A percentile compares a stretch with the other conserved stretches of the same genome.
Conservation (phyloP, 2,329 filamentous ascomycete genomes). For the Ilyonectria sp. region DNA sequence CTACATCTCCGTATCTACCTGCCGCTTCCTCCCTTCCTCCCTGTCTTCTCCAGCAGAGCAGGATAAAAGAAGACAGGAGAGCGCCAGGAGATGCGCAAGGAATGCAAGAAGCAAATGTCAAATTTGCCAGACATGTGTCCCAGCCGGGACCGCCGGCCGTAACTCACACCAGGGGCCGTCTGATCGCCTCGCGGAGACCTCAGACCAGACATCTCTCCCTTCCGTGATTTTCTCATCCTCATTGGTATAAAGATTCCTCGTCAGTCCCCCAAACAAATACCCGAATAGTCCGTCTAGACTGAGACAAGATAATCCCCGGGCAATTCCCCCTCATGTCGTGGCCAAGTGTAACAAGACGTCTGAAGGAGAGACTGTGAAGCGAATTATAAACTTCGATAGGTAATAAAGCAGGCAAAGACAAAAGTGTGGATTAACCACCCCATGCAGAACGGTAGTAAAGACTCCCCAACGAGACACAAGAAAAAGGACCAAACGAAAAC, state of each 20-base stretch:
- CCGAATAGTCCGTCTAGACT: slow-evolving; percentile 47
- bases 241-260: slow-evolving; percentile 50
- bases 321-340: slow-evolving; percentile 48
- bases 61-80: slow-evolving; percentile 28
- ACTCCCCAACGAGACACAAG: slow-evolving; percentile 44
- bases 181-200: slow-evolving; percentile 45
- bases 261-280: slow-evolving; percentile 43
- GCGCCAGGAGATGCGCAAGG: slow-evolving; percentile 38
- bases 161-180: slow-evolving; percentile 43
- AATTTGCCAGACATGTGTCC: slow-evolving; percentile 50
- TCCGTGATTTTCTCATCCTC: slow-evolving; percentile 47
- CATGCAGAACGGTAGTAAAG: slow-evolving; percentile 43
- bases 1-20: slow-evolving; percentile 39
- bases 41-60: slow-evolving; percentile 14
- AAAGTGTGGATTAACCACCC: slow-evolving; percentile 42
- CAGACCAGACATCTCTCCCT: slow-evolving; percentile 39
- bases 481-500: slow-evolving; percentile 48
- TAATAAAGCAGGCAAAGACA: slow-evolving; percentile 42
- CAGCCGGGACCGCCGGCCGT: slow-evolving; percentile 47
- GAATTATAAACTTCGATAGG: slow-evolving; percentile 56
- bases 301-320: slow-evolving; percentile 48
- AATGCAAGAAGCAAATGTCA: slow-evolving; percentile 52
- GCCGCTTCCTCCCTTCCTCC: slow-evolving; percentile 17
- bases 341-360: slow-evolving; percentile 48
- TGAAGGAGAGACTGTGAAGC: slow-evolving; percentile 59